Evolutionary conservation across 2,329 filamentous ascomycete species (phyloP).

Genomic region (Thelonectria olida): DNA sequence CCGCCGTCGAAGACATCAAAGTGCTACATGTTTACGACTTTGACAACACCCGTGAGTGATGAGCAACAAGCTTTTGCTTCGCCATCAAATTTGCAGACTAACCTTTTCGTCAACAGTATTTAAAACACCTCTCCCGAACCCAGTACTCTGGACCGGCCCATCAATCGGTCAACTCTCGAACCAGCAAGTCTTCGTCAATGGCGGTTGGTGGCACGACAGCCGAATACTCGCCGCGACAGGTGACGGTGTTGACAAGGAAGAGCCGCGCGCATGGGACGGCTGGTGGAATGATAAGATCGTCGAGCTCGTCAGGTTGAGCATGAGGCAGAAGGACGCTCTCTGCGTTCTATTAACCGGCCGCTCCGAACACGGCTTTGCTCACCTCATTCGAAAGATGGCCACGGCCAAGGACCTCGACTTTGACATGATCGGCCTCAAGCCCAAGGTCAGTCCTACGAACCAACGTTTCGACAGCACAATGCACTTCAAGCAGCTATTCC

Average conservation of each 20-base stretch:
- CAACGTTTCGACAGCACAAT: slow-evolving; percentile 85
- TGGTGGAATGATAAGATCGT: slow-evolving; percentile 97
- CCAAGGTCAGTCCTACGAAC: slow-evolving; percentile 80
- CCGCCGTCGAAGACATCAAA: slow-evolving; percentile 76
- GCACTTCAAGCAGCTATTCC: slow-evolving; percentile 89
- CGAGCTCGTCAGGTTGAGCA: slow-evolving; percentile 81
- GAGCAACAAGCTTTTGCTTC: background rate
- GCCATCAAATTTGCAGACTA: background rate
- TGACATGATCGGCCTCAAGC: slow-evolving; percentile 89
- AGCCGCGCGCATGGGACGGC: slow-evolving; percentile 84
- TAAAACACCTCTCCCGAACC: slow-evolving; percentile 88
- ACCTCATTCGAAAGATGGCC: slow-evolving; percentile 84
- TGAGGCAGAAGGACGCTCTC: slow-evolving; percentile 84
- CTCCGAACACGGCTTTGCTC: slow-evolving; percentile 78
- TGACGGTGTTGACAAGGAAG: slow-evolving; percentile 82
- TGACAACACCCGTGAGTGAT: slow-evolving; percentile 85
- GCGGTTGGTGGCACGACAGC: slow-evolving; percentile 97
- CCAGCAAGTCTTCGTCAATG: slow-evolving; percentile 80
- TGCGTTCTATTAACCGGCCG: slow-evolving; percentile 90
- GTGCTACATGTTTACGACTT: slow-evolving; percentile 95
- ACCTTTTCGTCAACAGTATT: slow-evolving; percentile 69
- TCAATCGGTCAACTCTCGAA: slow-evolving; percentile 81
- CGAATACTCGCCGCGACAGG: slow-evolving; percentile 88
- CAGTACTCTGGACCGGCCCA: slow-evolving; percentile 82
- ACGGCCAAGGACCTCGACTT: slow-evolving; percentile 82